These are phyloP conservation scores for Scutellaria barbata DNA, from an alignment of 257 asterid species.

Conservation along the genomic window DNA sequence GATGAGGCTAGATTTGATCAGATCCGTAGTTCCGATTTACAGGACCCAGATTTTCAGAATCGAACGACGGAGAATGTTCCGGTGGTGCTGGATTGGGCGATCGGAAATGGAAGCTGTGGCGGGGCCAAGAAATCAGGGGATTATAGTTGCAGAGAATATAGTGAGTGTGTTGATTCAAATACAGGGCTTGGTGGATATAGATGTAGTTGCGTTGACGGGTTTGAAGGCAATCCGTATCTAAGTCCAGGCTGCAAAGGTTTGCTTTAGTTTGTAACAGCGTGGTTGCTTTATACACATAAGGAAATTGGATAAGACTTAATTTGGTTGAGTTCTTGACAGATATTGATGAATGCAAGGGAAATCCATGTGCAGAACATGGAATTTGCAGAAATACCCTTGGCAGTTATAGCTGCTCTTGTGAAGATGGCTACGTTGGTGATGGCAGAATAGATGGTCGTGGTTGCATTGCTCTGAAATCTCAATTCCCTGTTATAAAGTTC, in stretches of 20 bases:
- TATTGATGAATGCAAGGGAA: conserved; percentile 45
- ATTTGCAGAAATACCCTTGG: conserved; percentile 49
- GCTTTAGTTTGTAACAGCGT: too few species aligned
- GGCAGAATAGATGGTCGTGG: conserved; percentile 34
- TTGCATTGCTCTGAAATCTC: conserved; percentile 39
- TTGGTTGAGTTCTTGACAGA: background rate
- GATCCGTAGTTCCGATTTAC: conserved; percentile 10
- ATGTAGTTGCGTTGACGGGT: conserved; percentile 40
- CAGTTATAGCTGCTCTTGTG: conserved; percentile 42
- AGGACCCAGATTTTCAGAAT: conserved; percentile 18
- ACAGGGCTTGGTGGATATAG: conserved; percentile 43
- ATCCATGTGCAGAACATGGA: conserved; percentile 43
- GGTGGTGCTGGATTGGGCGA: conserved; percentile 44
- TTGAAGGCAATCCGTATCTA: conserved; percentile 44
- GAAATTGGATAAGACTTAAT: background rate
- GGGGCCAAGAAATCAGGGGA: conserved; percentile 1
- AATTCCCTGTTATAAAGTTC: conserved; percentile 42
- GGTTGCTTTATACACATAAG: too few species aligned
- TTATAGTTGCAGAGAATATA: conserved; percentile 36
- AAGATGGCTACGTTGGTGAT: conserved; percentile 44
- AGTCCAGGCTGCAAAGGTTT: conserved; percentile 40
- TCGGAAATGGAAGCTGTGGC: conserved; percentile 37
- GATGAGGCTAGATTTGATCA: conserved; percentile 10
- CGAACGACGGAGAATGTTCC: conserved; percentile 38
- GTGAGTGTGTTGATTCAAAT: conserved; percentile 43